These are phyloP conservation scores for Starmerella stigmatis DNA, from an alignment of 805 yeast species.

Conservation along the genomic window DNA sequence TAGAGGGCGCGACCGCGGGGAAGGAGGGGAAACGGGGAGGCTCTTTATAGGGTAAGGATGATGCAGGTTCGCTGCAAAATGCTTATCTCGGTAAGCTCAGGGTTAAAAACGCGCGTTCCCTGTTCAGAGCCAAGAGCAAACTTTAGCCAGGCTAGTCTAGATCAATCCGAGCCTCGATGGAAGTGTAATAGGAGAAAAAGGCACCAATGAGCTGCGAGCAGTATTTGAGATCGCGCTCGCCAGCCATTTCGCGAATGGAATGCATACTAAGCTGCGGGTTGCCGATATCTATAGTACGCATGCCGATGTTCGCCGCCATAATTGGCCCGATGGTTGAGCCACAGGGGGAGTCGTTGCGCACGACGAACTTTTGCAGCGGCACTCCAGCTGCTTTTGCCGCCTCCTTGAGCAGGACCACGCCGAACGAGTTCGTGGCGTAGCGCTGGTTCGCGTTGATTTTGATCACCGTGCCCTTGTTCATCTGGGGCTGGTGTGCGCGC, in stretches of 20 bases:
- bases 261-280: constrained; percentile 92
- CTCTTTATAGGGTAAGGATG: neutral
- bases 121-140: neutral
- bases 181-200: constrained; percentile 37
- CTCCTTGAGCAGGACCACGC: constrained; percentile 64
- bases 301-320: constrained; percentile 74
- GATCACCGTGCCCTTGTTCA: constrained; percentile 86
- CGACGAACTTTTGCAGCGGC: constrained; percentile 91
- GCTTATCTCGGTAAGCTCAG: constrained; percentile 4
- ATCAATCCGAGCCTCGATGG: constrained; percentile 10
- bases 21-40: too few species aligned
- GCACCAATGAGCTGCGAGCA: constrained; percentile 52
- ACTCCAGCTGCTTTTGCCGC: constrained; percentile 56
- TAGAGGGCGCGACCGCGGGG: neutral
- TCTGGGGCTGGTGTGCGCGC: constrained; percentile 60
- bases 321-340: constrained; percentile 97
- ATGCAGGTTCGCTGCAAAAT: neutral
- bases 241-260: constrained; percentile 85
- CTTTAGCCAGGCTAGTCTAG: constrained; percentile 10
- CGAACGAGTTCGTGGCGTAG: constrained; percentile 87
- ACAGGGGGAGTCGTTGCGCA: constrained; percentile 83
- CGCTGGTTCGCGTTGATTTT: constrained; percentile 92
- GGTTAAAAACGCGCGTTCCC: neutral
- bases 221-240: constrained; percentile 57
- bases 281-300: constrained; percentile 80